These are phyloP conservation scores for Byssothecium circinans DNA, from an alignment of 2,329 filamentous ascomycete species.

Conservation along the genomic window DNA sequence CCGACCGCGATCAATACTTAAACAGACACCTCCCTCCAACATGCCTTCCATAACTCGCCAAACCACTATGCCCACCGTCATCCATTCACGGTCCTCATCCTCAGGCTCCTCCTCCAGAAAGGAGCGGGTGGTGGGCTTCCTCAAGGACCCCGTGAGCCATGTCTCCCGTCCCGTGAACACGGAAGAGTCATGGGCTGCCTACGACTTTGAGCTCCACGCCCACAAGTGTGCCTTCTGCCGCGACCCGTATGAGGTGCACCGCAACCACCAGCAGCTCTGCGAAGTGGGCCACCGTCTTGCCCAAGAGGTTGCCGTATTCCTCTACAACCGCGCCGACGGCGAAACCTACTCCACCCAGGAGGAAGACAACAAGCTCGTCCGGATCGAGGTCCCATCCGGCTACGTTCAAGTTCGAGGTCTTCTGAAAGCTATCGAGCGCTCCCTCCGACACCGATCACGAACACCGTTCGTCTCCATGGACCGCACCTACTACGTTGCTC, in stretches of 20 bases:
- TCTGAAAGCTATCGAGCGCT: conserved; percentile 47
- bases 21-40: conserved; percentile 30
- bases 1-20: conserved; percentile 34
- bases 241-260: conserved; percentile 49
- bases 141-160: conserved; percentile 41
- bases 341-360: conserved; percentile 39
- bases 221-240: conserved; percentile 49
- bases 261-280: conserved; percentile 46
- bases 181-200: conserved; percentile 50
- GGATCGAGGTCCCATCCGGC: conserved; percentile 48
- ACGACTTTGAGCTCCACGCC: conserved; percentile 53
- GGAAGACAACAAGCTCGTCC: conserved; percentile 47
- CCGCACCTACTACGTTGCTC: conserved; percentile 45
- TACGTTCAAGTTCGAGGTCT: conserved; percentile 47
- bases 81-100: conserved; percentile 28
- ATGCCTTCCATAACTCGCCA: conserved; percentile 36
- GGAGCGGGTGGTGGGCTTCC: conserved; percentile 40
- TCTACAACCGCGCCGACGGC: conserved; percentile 45
- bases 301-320: conserved; percentile 48
- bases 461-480: conserved; percentile 49
- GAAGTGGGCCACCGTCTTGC: conserved; percentile 48
- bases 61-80: conserved; percentile 38
- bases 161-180: conserved; percentile 46
- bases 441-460: conserved; percentile 38
- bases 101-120: conserved; percentile 32